Evolutionary conservation across 1,284 basidiomycete species (phyloP).

Genomic region (Hemileia vastatrix): DNA sequence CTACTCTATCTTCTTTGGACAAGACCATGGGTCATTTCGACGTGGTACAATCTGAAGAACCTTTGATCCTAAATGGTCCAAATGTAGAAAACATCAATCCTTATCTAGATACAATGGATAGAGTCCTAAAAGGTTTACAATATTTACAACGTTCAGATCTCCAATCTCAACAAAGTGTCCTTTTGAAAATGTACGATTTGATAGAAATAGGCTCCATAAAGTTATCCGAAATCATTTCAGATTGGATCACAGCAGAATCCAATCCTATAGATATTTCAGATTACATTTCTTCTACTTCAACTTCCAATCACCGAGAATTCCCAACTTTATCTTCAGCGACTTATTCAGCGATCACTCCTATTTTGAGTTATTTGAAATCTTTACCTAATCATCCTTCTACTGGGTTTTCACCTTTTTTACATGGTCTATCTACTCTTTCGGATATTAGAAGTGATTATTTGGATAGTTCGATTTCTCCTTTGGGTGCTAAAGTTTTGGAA

Average conservation of each 20-base stretch:
- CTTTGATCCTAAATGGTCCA: conserved; percentile 33
- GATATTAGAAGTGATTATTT: conserved; percentile 29
- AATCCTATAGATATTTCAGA: too few relatives aligned
- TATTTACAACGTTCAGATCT: conserved; percentile 29
- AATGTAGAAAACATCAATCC: conserved; percentile 33
- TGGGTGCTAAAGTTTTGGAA: conserved; percentile 25
- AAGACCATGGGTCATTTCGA: conserved; percentile 39
- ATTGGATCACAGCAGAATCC: too few relatives aligned
- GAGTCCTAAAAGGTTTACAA: conserved; percentile 35
- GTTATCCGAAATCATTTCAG: too few relatives aligned
- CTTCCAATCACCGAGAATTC: too few relatives aligned
- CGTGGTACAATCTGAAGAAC: conserved; percentile 39
- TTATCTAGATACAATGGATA: conserved; percentile 39
- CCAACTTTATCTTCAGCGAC: too few relatives aligned
- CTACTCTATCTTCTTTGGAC: conserved; percentile 3
- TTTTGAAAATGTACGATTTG: too few relatives aligned
- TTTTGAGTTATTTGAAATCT: conserved; percentile 33
- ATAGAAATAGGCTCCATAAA: too few relatives aligned
- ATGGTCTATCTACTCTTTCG: conserved; percentile 28
- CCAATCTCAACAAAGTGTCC: too few relatives aligned
- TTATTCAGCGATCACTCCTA: too few relatives aligned
- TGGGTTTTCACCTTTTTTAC: conserved; percentile 30
- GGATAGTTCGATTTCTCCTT: conserved; percentile 26
- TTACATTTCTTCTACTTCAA: too few relatives aligned
- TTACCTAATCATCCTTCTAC: conserved; percentile 32